Conservation (phyloP, 1,284 basidiomycete species). For the Ceraceosorus guamensis region DNA sequence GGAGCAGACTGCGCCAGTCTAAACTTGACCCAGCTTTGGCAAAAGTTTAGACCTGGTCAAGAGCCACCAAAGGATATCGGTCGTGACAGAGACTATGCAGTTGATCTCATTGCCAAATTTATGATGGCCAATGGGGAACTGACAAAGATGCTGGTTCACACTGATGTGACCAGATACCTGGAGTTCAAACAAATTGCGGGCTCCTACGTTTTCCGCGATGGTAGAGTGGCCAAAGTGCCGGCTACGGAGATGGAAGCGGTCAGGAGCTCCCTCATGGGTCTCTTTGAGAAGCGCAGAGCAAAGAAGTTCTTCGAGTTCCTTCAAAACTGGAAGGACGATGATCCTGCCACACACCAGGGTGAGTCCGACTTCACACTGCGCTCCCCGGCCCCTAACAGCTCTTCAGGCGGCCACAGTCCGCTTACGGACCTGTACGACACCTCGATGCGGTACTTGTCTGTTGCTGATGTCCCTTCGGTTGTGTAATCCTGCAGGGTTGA, state of each 20-base stretch:
- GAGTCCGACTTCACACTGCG: background rate
- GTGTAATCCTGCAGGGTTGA: slow-evolving; percentile 15
- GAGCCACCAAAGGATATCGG: slow-evolving; percentile 54
- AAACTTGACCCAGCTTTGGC: slow-evolving; percentile 95
- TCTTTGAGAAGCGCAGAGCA: slow-evolving; percentile 95
- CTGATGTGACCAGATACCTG: slow-evolving; percentile 95
- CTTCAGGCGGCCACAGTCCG: background rate
- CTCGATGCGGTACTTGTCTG: too few species aligned
- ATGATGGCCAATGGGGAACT: slow-evolving; percentile 98
- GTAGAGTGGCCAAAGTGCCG: slow-evolving; percentile 94
- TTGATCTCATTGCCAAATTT: slow-evolving; percentile 49
- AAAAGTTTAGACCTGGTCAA: slow-evolving; percentile 69
- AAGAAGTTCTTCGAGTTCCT: slow-evolving; percentile 99
- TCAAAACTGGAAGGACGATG: slow-evolving; percentile 88
- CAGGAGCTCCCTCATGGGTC: slow-evolving; percentile 85
- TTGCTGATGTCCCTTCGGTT: background rate
- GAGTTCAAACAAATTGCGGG: slow-evolving; percentile 99
- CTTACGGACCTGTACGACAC: background rate
- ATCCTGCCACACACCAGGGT: slow-evolving; percentile 93
- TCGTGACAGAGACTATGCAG: slow-evolving; percentile 46
- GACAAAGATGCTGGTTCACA: slow-evolving; percentile 96
- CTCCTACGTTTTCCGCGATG: slow-evolving; percentile 94
- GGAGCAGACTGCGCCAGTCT: slow-evolving; percentile 94
- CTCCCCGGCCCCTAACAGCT: background rate
- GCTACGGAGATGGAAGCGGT: slow-evolving; percentile 97